Base-by-base conservation (phyloP, 1,284 basidiomycete genomes). In the Inonotus obliquus region DNA sequence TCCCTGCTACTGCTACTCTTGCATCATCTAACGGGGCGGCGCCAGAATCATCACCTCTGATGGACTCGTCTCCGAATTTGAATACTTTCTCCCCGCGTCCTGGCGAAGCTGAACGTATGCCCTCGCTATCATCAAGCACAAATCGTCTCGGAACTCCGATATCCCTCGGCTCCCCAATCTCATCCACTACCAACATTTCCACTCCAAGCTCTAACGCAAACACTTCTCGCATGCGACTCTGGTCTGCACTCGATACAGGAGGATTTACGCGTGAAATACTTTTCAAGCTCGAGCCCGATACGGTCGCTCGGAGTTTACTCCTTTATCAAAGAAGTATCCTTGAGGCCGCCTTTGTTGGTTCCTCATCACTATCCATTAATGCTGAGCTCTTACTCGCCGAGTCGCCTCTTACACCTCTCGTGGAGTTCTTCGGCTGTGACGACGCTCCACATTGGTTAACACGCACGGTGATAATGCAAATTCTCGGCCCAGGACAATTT, bases 381-480 rank as follows among this genome's bases (percentile, higher is more conserved):
- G 79, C 76, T n/a, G 75, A 78, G 2, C 74, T 17, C 19, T 52
- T 58, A 11, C 61, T 61, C 27, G 49, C 29, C 19, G 59, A 59
- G 13, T 61, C 62, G 23, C 52, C 68, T 1, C 23, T 63, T 10
- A 60, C 65, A 9, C 41, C 56, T 10, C 65, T 67, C 59, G 67
- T 60, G 6, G 74, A 77, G 13, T 79, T 91, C 41, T 82, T 88
- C 65, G 89, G 90, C 5, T 85, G 75, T 63, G 85, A 89, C 39
- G 82, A 85, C 3, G 77, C 77, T 41, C 88, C 89, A 1, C 87
- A 92, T 69, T 92, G 89, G 89, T 74, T 92, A 45, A 92, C 91
- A 5, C 85, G 82, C 65, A 71, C 87, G 10, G 74, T 92, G 7
- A 72, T 92, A 1, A 72, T 85, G 55, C 87, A 90, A 69, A 81